Evolutionary conservation across 257 asterid species (phyloP).

Genomic region (Fraxinus excelsior): DNA sequence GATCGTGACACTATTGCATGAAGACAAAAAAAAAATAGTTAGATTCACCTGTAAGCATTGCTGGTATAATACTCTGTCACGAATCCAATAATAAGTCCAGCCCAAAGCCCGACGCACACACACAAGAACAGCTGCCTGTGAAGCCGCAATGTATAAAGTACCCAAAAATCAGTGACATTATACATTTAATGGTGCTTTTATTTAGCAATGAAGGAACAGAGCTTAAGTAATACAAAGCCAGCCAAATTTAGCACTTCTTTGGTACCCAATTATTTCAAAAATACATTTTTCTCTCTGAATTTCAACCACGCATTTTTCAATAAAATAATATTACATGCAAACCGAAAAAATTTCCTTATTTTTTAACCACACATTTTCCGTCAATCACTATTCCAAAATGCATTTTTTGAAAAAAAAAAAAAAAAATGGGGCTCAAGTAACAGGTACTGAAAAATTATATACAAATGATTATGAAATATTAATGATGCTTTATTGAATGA

Average conservation of each 20-base stretch:
- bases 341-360: no score
- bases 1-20: background rate
- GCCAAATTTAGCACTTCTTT: background rate
- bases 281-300: no score
- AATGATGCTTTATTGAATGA: no score
- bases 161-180: background rate
- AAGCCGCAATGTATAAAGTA: conserved; percentile 10
- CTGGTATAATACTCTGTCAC: conserved; percentile 91
- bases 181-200: background rate
- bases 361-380: no score
- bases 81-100: conserved; percentile 89
- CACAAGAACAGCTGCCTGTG: conserved; percentile 82
- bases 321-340: no score
- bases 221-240: background rate
- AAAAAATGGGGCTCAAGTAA: no score
- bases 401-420: no score
- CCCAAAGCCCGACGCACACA: conserved; percentile 93
- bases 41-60: conserved; percentile 81
- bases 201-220: background rate
- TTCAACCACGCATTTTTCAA: no score
- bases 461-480: no score
- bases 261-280: no score
- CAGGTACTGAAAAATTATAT: background rate
- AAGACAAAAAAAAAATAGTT: background rate
- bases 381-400: no score